These are phyloP conservation scores for Cronartium quercuum DNA, from an alignment of 1,284 basidiomycete species.

Conservation along the genomic window DNA sequence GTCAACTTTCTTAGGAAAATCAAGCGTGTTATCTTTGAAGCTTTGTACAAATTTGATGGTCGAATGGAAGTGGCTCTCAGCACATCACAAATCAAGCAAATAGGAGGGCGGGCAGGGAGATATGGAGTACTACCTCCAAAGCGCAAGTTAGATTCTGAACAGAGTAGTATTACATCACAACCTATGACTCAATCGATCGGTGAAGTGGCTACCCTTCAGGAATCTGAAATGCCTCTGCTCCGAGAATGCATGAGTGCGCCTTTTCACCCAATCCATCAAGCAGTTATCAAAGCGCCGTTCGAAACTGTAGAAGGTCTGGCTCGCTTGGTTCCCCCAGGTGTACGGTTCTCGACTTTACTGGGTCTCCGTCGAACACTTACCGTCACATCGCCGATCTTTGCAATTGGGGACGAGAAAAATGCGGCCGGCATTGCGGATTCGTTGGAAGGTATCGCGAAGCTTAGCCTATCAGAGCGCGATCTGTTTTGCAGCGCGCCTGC, in stretches of 20 bases:
- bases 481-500: slow-evolving; percentile 48
- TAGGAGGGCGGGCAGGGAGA: slow-evolving; percentile 88
- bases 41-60: slow-evolving; percentile 69
- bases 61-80: slow-evolving; percentile 57
- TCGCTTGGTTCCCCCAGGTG: slow-evolving; percentile 51
- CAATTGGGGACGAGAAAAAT: slow-evolving; percentile 49
- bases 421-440: slow-evolving; percentile 48
- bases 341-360: slow-evolving; percentile 46
- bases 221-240: slow-evolving; percentile 63
- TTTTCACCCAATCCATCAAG: slow-evolving; percentile 52
- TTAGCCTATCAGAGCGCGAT: slow-evolving; percentile 49
- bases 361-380: slow-evolving; percentile 44
- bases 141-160: slow-evolving; percentile 8
- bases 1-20: slow-evolving; percentile 63
- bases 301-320: slow-evolving; percentile 49
- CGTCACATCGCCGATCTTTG: slow-evolving; percentile 52
- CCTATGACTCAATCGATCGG: slow-evolving; percentile 50
- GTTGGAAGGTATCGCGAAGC: slow-evolving; percentile 50
- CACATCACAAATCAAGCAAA: slow-evolving; percentile 84
- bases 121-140: slow-evolving; percentile 60
- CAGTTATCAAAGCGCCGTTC: slow-evolving; percentile 50
- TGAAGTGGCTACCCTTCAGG: slow-evolving; percentile 61
- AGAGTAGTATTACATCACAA: slow-evolving; percentile 56
- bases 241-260: slow-evolving; percentile 52
- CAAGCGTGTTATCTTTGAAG: slow-evolving; percentile 76